Evolutionary conservation across 495 filamentous ascomycete genomes (phyloP), one percentile per base, ranked within the genome.

Genomic region (Aspergillus avenaceus): DNA sequence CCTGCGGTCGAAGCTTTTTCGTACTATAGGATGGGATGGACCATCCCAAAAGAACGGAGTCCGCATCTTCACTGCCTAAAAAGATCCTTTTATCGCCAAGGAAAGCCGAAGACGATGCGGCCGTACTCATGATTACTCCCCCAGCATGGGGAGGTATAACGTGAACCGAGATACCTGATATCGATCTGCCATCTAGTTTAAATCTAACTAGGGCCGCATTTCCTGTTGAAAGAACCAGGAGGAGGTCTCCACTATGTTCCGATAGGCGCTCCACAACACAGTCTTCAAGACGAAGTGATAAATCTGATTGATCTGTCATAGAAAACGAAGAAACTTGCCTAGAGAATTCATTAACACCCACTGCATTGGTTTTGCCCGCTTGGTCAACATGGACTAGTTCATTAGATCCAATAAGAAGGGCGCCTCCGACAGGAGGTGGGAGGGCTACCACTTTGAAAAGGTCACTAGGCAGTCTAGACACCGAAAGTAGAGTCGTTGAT

Each of bases 371-470:
- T 68, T 95, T 97, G 5, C 93, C 93, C 11, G 88, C 85, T 74
- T 97, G 95, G 63, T 97, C 93, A 52, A 98, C 85, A 68, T 98
- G 95, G 48, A 98, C 87, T 50, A 98, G 67, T 60, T 96, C 88
- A 64, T 97, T 97, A 11, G 77, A 77, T 7, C 93, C 95, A 34
- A 98, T 72, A 27, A 98, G 78, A 21, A 98, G 69, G 25, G 90
- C 85, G 21, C 93, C 93, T 43, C 93, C 93, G 37, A 97, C 83
- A 18, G 90, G 90, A 18, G 85, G 79, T 7, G 90, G 88, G 12
- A 99, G 76, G 27, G 93, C 83, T 31, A 96, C 77, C 31, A 97
- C 85, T 55, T 83, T 82, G 61, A 86, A 93, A 8, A 97, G 73
- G 64, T 97, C 95, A 61, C 91, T 95, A 6, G 93, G 93, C 19